These are phyloP conservation scores for Helicocarpus griseus DNA, from an alignment of 2,329 filamentous ascomycete species.

Conservation along the genomic window DNA sequence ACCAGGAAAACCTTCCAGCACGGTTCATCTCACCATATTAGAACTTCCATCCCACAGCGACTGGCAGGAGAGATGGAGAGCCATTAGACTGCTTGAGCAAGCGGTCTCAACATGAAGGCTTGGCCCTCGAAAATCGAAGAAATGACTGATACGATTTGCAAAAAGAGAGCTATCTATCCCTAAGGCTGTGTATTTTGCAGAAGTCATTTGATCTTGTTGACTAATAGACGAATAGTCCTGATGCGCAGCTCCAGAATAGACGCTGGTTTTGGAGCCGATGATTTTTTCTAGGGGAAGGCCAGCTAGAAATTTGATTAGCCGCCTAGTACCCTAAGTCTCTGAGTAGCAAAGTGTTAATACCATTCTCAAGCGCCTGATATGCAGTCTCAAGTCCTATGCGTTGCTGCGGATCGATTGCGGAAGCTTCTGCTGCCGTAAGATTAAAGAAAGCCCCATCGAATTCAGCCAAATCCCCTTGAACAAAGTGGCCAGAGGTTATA, in stretches of 20 bases:
- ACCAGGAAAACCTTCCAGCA: neutral
- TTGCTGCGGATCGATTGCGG: slow-evolving; percentile 17
- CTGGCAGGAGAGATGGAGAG: slow-evolving; percentile 22
- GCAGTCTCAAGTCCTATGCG: slow-evolving; percentile 13
- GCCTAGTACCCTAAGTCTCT: neutral
- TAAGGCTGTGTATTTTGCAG: slow-evolving; percentile 9
- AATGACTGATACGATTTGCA: slow-evolving; percentile 21
- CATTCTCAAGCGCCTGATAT: slow-evolving; percentile 12
- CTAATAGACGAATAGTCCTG: slow-evolving; percentile 10
- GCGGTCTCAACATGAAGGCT: slow-evolving; percentile 21
- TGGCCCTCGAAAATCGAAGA: slow-evolving; percentile 20
- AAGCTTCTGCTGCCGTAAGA: slow-evolving; percentile 10
- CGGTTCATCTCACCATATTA: slow-evolving; percentile 9
- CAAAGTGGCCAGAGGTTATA: slow-evolving; percentile 4
- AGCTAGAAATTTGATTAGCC: slow-evolving; percentile 8
- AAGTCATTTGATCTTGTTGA: neutral
- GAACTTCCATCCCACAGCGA: slow-evolving; percentile 12
- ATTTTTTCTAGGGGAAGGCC: slow-evolving; percentile 11
- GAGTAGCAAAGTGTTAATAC: slow-evolving; percentile 3
- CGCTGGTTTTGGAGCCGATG: slow-evolving; percentile 7
- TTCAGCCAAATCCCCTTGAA: slow-evolving; percentile 9
- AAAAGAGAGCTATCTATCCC: slow-evolving; percentile 17
- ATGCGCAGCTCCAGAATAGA: slow-evolving; percentile 10
- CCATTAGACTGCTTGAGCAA: slow-evolving; percentile 19
- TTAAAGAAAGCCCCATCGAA: slow-evolving; percentile 15